A percentile compares a stretch with the other conserved stretches of the same genome.
These are phyloP conservation scores for Backusella sp. DNA, from an alignment of 192 early-diverging fungal genomes.

Conservation along the genomic window DNA sequence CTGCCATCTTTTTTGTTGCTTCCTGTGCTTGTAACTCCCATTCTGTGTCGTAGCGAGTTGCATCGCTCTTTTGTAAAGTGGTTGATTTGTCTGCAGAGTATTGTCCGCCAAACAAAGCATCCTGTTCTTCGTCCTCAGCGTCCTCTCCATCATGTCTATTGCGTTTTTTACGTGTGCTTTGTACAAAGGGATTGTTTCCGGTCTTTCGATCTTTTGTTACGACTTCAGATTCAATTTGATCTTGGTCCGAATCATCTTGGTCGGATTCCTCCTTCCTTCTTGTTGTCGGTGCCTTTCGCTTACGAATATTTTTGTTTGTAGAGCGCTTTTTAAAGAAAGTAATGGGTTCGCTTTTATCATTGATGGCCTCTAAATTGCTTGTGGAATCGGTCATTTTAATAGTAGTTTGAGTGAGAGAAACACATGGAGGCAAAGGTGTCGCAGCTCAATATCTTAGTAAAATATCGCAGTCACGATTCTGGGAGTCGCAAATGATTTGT, in stretches of 20 bases:
- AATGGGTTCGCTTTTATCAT: slow-evolving; percentile 26
- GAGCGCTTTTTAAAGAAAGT: slow-evolving; percentile 60
- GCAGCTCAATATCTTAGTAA: neutral
- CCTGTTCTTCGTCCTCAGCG: slow-evolving; percentile 25
- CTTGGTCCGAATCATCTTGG: slow-evolving; percentile 36
- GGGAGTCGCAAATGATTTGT: too few relatives aligned
- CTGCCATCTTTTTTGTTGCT: slow-evolving; percentile 33
- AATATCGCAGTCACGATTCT: neutral
- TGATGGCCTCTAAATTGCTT: neutral
- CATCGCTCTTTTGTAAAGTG: slow-evolving; percentile 33
- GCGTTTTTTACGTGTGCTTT: slow-evolving; percentile 41
- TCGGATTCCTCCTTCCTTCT: slow-evolving; percentile 24
- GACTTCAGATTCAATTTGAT: slow-evolving; percentile 24
- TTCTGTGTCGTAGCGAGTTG: slow-evolving; percentile 45
- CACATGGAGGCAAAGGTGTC: neutral
- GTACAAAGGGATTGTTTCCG: slow-evolving; percentile 39
- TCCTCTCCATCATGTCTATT: slow-evolving; percentile 29
- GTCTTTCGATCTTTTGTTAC: slow-evolving; percentile 42
- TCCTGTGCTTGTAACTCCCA: slow-evolving; percentile 36
- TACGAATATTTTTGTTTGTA: slow-evolving; percentile 52
- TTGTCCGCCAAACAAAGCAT: slow-evolving; percentile 16
- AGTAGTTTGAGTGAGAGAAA: neutral
- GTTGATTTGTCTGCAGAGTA: slow-evolving; percentile 32
- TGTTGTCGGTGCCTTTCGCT: slow-evolving; percentile 40
- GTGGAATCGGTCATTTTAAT: neutral